Conservation (phyloP, 148 eudicot genomes). For the Vaccinium vitisidaea region DNA sequence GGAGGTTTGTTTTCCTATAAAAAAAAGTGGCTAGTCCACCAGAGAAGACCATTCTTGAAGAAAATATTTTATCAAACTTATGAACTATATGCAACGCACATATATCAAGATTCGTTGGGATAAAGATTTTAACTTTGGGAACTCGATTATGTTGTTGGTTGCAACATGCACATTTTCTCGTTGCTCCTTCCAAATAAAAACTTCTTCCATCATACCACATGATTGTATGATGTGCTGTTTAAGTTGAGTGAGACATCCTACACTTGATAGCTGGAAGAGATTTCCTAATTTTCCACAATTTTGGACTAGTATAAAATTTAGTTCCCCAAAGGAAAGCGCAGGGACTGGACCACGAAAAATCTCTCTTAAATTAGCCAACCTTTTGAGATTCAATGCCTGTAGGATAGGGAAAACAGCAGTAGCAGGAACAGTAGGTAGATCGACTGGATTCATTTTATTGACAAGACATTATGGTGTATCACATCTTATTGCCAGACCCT, state of each 20-base stretch:
- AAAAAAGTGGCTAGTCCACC: too few species aligned
- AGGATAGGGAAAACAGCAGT: not conserved
- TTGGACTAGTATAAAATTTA: not conserved
- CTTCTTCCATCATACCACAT: constrained; percentile 16
- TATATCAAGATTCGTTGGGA: too few species aligned
- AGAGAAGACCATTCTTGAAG: too few species aligned
- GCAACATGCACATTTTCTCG: not conserved
- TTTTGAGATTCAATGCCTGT: not conserved
- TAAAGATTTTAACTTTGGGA: not conserved
- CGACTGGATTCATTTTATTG: not conserved
- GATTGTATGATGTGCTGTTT: not conserved
- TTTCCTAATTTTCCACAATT: not conserved
- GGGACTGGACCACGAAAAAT: not conserved
- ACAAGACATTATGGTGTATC: constrained; percentile 15
- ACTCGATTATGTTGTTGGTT: not conserved
- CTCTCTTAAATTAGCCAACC: constrained; percentile 9
- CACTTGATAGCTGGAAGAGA: not conserved
- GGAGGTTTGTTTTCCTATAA: too few species aligned
- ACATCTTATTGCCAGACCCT: not conserved
- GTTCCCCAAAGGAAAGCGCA: constrained; percentile 5
- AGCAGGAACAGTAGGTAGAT: not conserved
- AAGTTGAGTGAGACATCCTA: constrained; percentile 7
- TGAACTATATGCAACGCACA: too few species aligned
- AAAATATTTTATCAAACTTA: too few species aligned
- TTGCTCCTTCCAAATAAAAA: too few species aligned